Evolutionary conservation across 2,329 filamentous ascomycete genomes (phyloP).

Genomic region (Colletotrichum tanaceti): DNA sequence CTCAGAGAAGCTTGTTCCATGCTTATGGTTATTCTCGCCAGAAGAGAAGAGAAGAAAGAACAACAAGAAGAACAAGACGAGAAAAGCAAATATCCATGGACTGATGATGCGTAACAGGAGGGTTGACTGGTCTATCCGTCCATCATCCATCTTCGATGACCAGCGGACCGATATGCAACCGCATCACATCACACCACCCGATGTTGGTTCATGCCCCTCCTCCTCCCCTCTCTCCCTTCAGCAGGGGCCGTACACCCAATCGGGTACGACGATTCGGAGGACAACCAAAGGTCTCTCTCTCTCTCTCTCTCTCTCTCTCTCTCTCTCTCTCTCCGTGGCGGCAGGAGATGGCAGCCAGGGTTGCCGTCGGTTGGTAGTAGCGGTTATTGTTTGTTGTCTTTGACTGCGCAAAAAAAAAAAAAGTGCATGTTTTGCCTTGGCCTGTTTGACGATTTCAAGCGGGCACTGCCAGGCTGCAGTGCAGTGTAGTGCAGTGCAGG

Average conservation of each 20-base stretch:
- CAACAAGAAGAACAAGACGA: no score
- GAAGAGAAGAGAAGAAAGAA: no score
- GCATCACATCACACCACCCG: background rate
- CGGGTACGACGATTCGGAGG: slow-evolving; percentile 23
- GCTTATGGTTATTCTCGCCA: slow-evolving; percentile 2
- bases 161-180: background rate
- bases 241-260: slow-evolving; percentile 16
- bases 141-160: background rate
- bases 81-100: slow-evolving; percentile 22
- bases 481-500: no score
- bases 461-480: slow-evolving; percentile 24
- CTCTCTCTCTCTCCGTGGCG: no score
- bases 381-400: background rate
- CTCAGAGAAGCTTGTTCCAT: slow-evolving; percentile 14
- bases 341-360: no score
- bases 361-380: no score
- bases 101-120: slow-evolving; percentile 26
- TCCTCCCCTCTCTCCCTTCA: no score
- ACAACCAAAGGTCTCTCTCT: no score
- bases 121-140: slow-evolving; percentile 5
- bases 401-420: slow-evolving; percentile 3
- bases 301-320: no score
- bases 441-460: slow-evolving; percentile 28
- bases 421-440: slow-evolving; percentile 20
- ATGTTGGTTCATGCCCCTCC: background rate